Evolutionary conservation across 495 filamentous ascomycete species (phyloP).

Genomic region (Coniosporium apollinis): DNA sequence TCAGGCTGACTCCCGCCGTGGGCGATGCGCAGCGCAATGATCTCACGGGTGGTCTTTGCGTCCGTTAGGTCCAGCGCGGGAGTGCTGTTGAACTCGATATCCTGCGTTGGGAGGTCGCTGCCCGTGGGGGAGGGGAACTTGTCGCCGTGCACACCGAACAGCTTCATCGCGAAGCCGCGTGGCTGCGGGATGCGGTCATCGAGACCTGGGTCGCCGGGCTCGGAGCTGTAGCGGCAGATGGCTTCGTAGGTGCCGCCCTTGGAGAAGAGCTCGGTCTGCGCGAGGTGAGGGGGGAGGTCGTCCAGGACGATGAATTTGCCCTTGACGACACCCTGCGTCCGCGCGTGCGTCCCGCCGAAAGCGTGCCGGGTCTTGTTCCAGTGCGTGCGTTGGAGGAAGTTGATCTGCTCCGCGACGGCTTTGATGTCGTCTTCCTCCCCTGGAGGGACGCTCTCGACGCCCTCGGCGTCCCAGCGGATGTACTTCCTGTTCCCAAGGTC

Average conservation of each 20-base stretch:
- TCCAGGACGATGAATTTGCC: conserved; percentile 26
- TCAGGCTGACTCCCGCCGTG: conserved; percentile 23
- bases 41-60: conserved; percentile 30
- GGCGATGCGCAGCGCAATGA: conserved; percentile 29
- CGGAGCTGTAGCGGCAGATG: conserved; percentile 25
- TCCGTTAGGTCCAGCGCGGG: conserved; percentile 31
- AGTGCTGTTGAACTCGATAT: conserved; percentile 33
- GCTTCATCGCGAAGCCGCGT: conserved; percentile 32
- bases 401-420: conserved; percentile 30
- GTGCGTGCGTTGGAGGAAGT: conserved; percentile 29
- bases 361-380: conserved; percentile 30
- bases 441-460: conserved; percentile 27
- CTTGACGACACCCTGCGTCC: conserved; percentile 31
- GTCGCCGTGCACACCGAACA: conserved; percentile 30
- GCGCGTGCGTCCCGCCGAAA: conserved; percentile 25
- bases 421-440: conserved; percentile 30
- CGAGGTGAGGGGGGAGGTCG: conserved; percentile 26
- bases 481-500: background rate
- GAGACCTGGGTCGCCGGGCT: conserved; percentile 27
- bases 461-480: conserved; percentile 22
- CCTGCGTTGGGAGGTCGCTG: conserved; percentile 25
- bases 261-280: conserved; percentile 28
- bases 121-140: conserved; percentile 27
- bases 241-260: conserved; percentile 24
- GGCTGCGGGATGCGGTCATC: conserved; percentile 31